phyloP scores from a whole-genome alignment of 2,329 filamentous ascomycete genomes.

The Colletotrichum sublineola region DNA sequence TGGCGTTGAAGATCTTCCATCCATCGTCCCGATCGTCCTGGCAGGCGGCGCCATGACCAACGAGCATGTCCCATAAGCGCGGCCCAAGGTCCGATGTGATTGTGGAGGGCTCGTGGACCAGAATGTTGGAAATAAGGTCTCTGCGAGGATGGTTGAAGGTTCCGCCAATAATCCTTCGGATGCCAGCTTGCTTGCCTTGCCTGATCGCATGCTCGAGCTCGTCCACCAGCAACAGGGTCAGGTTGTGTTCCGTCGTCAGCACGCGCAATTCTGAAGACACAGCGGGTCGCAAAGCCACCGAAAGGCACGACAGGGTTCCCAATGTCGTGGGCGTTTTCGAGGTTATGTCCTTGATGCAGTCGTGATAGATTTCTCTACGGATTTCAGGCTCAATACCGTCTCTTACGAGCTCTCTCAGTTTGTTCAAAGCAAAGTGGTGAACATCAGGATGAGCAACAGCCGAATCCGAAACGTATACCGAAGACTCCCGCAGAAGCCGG shows the following conservation, averaged over 20 bases:
- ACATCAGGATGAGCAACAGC: constrained; percentile 72
- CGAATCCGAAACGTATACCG: constrained; percentile 65
- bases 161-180: constrained; percentile 61
- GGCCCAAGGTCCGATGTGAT: constrained; percentile 73
- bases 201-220: constrained; percentile 72
- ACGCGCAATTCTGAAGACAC: constrained; percentile 65
- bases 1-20: constrained; percentile 75
- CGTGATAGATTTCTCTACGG: constrained; percentile 72
- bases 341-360: constrained; percentile 78
- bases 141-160: constrained; percentile 65
- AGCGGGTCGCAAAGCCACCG: constrained; percentile 61
- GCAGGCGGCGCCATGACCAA: constrained; percentile 73
- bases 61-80: constrained; percentile 78
- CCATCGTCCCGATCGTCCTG: constrained; percentile 73
- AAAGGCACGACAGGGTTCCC: constrained; percentile 79
- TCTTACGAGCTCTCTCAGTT: constrained; percentile 72
- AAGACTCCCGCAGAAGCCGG: constrained; percentile 79
- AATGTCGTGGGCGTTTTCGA: constrained; percentile 73
- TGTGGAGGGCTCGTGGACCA: constrained; percentile 71
- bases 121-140: constrained; percentile 69
- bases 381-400: constrained; percentile 66
- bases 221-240: constrained; percentile 72
- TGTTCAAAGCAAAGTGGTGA: constrained; percentile 72
- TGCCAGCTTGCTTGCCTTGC: constrained; percentile 56
- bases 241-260: constrained; percentile 71